A percentile compares a stretch with the other conserved stretches of the same genome.
These are phyloP conservation scores for Fusarium nodosum DNA, from an alignment of 2,329 filamentous ascomycete genomes.

Conservation along the genomic window DNA sequence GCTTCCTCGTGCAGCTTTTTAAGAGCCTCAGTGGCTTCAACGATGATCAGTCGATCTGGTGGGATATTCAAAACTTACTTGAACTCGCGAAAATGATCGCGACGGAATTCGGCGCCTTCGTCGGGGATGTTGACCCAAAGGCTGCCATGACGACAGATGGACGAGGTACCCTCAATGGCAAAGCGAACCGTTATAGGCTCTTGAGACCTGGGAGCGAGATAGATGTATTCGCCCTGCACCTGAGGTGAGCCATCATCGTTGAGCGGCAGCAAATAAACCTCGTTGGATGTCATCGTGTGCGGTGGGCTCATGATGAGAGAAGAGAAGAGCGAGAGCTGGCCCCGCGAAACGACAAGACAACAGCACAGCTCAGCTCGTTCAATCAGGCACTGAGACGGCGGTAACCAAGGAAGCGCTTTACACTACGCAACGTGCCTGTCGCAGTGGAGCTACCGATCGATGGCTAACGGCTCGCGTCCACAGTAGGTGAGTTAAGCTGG, in stretches of 20 bases:
- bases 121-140: slow-evolving; percentile 97
- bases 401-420: slow-evolving; percentile 43
- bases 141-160: slow-evolving; percentile 93
- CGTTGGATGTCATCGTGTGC: slow-evolving; percentile 72
- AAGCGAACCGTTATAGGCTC: slow-evolving; percentile 88
- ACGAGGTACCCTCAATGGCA: slow-evolving; percentile 93
- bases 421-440: slow-evolving; percentile 37
- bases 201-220: slow-evolving; percentile 80
- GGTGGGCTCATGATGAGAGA: slow-evolving; percentile 65
- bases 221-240: slow-evolving; percentile 90
- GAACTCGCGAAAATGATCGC: slow-evolving; percentile 86
- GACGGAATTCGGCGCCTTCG: slow-evolving; percentile 79
- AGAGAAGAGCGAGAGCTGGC: slow-evolving; percentile 50
- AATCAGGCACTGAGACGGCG: slow-evolving; percentile 35
- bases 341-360: slow-evolving; percentile 47
- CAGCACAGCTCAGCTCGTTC: slow-evolving; percentile 29
- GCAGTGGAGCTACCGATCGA: slow-evolving; percentile 41
- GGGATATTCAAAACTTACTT: slow-evolving; percentile 71
- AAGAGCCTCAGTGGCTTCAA: neutral
- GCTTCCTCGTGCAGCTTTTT: neutral
- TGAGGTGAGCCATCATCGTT: slow-evolving; percentile 94
- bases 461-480: slow-evolving; percentile 42
- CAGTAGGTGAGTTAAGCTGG: slow-evolving; percentile 36
- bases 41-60: slow-evolving; percentile 15
- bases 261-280: slow-evolving; percentile 89